Evolutionary conservation across 306 rosid species (phyloP).

Genomic region (Ormosia semicastrata): DNA sequence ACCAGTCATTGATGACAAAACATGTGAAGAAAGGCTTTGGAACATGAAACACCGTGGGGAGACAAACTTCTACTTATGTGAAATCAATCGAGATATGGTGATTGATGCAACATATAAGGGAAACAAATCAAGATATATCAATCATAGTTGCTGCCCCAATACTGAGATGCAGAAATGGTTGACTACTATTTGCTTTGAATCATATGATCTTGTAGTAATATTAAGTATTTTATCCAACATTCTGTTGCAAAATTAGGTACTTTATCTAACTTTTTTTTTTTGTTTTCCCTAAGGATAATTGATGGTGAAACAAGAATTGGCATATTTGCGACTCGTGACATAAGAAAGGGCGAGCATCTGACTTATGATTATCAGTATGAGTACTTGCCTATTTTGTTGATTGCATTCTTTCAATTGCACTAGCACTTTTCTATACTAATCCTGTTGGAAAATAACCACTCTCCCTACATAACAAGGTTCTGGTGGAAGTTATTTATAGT

Average conservation of each 20-base stretch:
- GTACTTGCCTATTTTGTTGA: conserved; percentile 35
- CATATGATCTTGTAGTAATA: conserved; percentile 16
- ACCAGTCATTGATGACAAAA: conserved; percentile 89
- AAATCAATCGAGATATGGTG: conserved; percentile 95
- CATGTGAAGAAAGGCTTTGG: conserved; percentile 97
- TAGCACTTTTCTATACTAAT: neutral
- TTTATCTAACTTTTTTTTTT: conserved; percentile 22
- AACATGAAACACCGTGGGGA: conserved; percentile 93
- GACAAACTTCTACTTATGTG: conserved; percentile 94
- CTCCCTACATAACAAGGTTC: neutral
- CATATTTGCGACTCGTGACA: conserved; percentile 73
- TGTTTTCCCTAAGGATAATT: conserved; percentile 63
- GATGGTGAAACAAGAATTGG: conserved; percentile 96
- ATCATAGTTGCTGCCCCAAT: conserved; percentile 97
- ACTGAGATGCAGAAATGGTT: conserved; percentile 99
- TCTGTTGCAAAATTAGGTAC: neutral
- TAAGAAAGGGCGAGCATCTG: conserved; percentile 85
- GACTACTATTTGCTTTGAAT: conserved; percentile 28
- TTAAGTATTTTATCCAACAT: conserved; percentile 7
- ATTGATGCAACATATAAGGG: conserved; percentile 98
- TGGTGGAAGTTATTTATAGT: neutral
- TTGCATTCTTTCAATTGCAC: conserved; percentile 13
- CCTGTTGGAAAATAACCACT: neutral
- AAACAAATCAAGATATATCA: conserved; percentile 93
- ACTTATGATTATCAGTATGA: conserved; percentile 95